Evolutionary conservation across 225 moss, liverwort and hornwort genomes (phyloP).

Genomic region (Thuidium tamariscinum): DNA sequence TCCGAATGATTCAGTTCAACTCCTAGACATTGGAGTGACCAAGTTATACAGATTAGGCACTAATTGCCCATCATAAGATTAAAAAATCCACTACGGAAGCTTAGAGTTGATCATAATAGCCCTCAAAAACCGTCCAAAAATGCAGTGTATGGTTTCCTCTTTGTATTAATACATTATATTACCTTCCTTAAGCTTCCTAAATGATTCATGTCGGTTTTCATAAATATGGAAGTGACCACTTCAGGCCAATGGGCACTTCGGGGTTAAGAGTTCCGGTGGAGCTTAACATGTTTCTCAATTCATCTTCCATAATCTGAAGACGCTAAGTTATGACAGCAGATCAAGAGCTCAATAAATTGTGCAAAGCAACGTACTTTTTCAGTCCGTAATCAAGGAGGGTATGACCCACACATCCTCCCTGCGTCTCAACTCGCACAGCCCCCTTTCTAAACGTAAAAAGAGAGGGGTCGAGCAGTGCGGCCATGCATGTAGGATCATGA

Average conservation of each 20-base stretch:
- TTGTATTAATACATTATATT: neutral
- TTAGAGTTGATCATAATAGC: neutral
- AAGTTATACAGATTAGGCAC: neutral
- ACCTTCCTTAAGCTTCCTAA: neutral
- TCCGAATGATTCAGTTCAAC: neutral
- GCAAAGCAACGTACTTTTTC: constrained; percentile 44
- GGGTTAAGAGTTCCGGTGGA: neutral
- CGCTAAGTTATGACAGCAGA: neutral
- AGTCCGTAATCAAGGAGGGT: constrained; percentile 65
- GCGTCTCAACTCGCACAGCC: constrained; percentile 65
- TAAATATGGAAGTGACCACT: neutral
- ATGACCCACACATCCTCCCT: constrained; percentile 54
- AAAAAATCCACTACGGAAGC: neutral
- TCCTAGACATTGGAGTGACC: neutral
- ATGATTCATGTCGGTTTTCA: too few species aligned
- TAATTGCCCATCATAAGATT: neutral
- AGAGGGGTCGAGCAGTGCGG: constrained; percentile 54
- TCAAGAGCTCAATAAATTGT: neutral
- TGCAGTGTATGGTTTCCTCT: too few species aligned
- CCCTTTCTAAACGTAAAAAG: constrained; percentile 65
- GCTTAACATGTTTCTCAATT: neutral
- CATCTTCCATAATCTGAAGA: neutral
- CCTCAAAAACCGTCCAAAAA: neutral
- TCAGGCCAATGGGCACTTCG: neutral
- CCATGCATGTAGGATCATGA: constrained; percentile 83